Percentiles rank a stretch among this genome's conserved stretches.
Evolutionary conservation across 176 grass and related monocot species (phyloP).

Genomic region (Oryza brachyantha): DNA sequence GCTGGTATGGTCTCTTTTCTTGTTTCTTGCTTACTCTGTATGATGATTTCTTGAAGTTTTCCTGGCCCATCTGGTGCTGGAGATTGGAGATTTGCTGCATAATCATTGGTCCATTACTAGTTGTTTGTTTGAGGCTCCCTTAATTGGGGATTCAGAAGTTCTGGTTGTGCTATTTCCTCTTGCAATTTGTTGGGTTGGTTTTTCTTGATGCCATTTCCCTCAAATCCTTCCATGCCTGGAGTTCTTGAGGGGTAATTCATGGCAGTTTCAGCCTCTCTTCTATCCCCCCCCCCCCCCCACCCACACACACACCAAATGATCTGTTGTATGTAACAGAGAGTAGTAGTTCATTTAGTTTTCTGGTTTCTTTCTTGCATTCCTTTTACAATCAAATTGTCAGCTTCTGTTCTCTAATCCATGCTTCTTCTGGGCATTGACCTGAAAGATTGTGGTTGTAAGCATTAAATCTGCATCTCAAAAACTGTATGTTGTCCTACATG

Average conservation of each 20-base stretch:
- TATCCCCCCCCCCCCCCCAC: neutral
- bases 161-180: neutral
- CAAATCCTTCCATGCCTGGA: neutral
- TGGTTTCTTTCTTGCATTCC: neutral
- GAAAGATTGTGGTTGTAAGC: neutral
- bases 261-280: neutral
- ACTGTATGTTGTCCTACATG: neutral
- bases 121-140: neutral
- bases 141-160: conserved; percentile 12
- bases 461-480: conserved; percentile 11
- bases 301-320: neutral
- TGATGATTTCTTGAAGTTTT: neutral
- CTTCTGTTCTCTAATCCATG: neutral
- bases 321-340: neutral
- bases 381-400: neutral
- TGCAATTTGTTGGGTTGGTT: neutral
- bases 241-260: neutral
- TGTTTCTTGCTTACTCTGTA: neutral
- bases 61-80: neutral
- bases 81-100: neutral
- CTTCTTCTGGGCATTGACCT: neutral
- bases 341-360: neutral
- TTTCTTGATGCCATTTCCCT: neutral
- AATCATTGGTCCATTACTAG: neutral
- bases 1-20: conserved; percentile 4